Evolutionary conservation across 2,329 filamentous ascomycete genomes (phyloP).

Genomic region (Calonectria pteridis): DNA sequence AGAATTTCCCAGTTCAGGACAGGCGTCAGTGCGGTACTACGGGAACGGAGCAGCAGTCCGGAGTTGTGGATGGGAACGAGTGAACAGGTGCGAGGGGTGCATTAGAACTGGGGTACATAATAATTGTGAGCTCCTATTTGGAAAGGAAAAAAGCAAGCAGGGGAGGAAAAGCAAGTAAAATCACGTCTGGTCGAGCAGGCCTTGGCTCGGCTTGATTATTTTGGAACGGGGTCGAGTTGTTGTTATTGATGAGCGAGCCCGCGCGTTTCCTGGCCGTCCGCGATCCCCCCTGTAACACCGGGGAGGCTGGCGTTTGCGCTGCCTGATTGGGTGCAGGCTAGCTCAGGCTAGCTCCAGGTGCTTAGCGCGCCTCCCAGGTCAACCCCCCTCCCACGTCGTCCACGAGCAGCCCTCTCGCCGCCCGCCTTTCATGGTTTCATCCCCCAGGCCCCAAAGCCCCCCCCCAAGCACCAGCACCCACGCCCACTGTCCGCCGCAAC

Average conservation of each 20-base stretch:
- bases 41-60: neutral
- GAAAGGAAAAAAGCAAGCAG: neutral
- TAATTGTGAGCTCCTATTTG: neutral
- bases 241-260: conserved; percentile 42
- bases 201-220: conserved; percentile 33
- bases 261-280: conserved; percentile 47
- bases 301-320: conserved; percentile 20
- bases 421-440: conserved; percentile 26
- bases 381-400: conserved; percentile 46
- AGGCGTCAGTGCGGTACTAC: neutral
- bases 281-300: conserved; percentile 39
- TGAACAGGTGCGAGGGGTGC: neutral
- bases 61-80: neutral
- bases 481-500: neutral
- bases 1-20: neutral
- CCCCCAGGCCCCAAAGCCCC: conserved; percentile 26
- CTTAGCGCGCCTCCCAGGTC: conserved; percentile 45
- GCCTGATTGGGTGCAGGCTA: conserved; percentile 38
- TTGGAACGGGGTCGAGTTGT: conserved; percentile 37
- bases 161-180: neutral
- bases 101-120: neutral
- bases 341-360: neutral
- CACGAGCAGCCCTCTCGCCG: conserved; percentile 42
- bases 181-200: neutral
- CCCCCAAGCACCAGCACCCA: conserved; percentile 26